A percentile compares a stretch with the other conserved stretches of the same genome.
phyloP scores from a whole-genome alignment of 2,329 filamentous ascomycete species.

The Pseudogymnoascus pannorum region DNA sequence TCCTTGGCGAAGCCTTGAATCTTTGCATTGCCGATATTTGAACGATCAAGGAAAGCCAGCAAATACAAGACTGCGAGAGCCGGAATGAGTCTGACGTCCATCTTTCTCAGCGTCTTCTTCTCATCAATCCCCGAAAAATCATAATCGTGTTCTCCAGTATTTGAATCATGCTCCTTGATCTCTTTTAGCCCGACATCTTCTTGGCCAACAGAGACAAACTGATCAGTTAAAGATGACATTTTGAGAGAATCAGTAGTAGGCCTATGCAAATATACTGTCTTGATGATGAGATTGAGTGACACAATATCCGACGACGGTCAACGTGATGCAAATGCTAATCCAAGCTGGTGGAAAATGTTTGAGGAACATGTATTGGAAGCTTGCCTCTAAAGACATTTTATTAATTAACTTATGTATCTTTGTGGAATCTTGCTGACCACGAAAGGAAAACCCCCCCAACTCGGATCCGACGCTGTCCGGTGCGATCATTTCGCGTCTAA shows the following conservation, averaged over 20 bases:
- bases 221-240: background rate
- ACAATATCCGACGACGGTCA: background rate
- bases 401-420: background rate
- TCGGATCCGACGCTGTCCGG: background rate
- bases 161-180: background rate
- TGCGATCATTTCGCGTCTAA: background rate
- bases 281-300: background rate
- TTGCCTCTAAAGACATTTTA: background rate
- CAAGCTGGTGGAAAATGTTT: background rate
- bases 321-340: no score
- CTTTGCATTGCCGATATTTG: conserved; percentile 49
- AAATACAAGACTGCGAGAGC: conserved; percentile 14
- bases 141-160: background rate
- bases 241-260: background rate
- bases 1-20: conserved; percentile 12
- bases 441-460: background rate
- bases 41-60: conserved; percentile 39
- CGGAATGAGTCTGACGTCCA: conserved; percentile 15
- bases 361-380: background rate
- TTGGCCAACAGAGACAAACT: background rate
- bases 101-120: conserved; percentile 9
- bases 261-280: background rate
- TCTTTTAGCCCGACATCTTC: background rate
- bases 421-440: background rate
- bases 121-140: conserved; percentile 3